phyloP scores from a whole-genome alignment of 345 rosid species.

The Nasturtium officinale region DNA sequence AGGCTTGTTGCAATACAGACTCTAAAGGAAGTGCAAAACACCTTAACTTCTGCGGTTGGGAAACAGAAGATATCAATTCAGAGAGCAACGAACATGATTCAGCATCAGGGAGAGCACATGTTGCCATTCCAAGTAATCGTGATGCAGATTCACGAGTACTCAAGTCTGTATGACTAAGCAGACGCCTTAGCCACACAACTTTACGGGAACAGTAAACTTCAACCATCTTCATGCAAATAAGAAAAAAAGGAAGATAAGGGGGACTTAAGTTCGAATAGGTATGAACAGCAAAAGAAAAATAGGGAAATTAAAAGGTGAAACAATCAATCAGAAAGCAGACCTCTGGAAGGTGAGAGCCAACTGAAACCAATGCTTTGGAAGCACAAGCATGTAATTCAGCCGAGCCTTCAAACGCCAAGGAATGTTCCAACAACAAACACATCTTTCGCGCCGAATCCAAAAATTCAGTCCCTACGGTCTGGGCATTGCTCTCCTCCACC shows the following conservation, averaged over 20 bases:
- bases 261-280: constrained; percentile 5
- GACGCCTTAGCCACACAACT: constrained; percentile 80
- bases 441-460: constrained; percentile 62
- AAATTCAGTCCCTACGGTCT: constrained; percentile 61
- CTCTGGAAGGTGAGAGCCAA: constrained; percentile 83
- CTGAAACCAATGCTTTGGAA: constrained; percentile 69
- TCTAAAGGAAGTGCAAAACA: constrained; percentile 36
- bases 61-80: constrained; percentile 62
- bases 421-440: constrained; percentile 84
- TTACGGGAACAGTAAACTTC: constrained; percentile 66
- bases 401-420: constrained; percentile 82
- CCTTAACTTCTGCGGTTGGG: constrained; percentile 64
- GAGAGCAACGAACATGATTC: constrained; percentile 58
- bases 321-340: constrained; percentile 48
- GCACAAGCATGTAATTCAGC: constrained; percentile 84
- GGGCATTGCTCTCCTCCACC: constrained; percentile 56
- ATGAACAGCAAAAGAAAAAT: constrained; percentile 24
- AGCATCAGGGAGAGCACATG: constrained; percentile 66
- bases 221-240: constrained; percentile 54
- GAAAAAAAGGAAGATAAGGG: neutral
- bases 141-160: constrained; percentile 92
- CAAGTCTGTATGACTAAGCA: constrained; percentile 72
- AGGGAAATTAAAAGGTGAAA: constrained; percentile 1
- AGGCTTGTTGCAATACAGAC: constrained; percentile 14
- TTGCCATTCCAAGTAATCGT: constrained; percentile 89